phyloP scores from a whole-genome alignment of 2,329 filamentous ascomycete genomes.

The Pseudogymnoascus sp. region DNA sequence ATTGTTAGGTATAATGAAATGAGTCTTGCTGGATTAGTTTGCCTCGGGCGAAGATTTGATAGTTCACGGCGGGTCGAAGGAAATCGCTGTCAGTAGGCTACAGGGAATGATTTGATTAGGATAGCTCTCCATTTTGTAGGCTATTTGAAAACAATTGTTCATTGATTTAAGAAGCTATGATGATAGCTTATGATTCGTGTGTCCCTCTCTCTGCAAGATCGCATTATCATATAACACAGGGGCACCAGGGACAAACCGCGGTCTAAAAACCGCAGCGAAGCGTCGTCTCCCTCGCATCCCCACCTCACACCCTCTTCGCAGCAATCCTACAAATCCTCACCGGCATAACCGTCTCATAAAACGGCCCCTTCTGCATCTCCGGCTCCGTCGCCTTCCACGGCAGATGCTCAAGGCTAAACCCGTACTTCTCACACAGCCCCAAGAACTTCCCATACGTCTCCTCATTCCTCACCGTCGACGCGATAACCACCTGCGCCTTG shows the following conservation, averaged over 20 bases:
- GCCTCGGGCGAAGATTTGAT: background rate
- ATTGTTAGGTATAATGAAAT: background rate
- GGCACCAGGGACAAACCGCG: background rate
- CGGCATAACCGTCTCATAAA: slow-evolving; percentile 51
- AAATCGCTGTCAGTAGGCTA: background rate
- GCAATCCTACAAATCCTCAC: slow-evolving; percentile 47
- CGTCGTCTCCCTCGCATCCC: background rate
- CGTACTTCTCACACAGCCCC: slow-evolving; percentile 38
- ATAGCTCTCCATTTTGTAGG: background rate
- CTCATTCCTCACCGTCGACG: slow-evolving; percentile 62
- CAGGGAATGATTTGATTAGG: background rate
- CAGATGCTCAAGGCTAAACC: slow-evolving; percentile 36
- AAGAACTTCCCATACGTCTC: slow-evolving; percentile 60
- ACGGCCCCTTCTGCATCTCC: slow-evolving; percentile 48
- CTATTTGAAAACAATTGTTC: background rate
- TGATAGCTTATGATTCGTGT: background rate
- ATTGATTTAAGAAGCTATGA: background rate
- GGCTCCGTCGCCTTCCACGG: slow-evolving; percentile 33
- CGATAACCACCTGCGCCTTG: slow-evolving; percentile 51
- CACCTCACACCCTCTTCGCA: background rate
- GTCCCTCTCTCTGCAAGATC: background rate
- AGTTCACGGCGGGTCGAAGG: no score
- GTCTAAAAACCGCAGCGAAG: background rate
- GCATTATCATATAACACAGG: background rate
- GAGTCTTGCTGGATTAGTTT: background rate